Evolutionary conservation across 768 basidiomycete genomes (phyloP), one percentile per base, ranked within the genome.

Genomic region (Trametes cingulata): DNA sequence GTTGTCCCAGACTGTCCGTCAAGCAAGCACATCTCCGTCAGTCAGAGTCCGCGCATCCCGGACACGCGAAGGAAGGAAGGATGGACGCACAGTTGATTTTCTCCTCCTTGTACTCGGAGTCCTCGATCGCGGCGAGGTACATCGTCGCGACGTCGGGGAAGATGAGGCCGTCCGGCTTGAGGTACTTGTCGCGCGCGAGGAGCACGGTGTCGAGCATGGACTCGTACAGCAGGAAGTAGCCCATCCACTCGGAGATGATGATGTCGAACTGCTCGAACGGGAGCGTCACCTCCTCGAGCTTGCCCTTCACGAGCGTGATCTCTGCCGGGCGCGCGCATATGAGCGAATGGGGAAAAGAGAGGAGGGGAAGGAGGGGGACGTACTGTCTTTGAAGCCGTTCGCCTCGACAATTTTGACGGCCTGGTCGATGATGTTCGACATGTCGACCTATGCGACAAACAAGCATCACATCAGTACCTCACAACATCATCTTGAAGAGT

Each of bases 181-280:
- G 85, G 79, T 97, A 98, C 75, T 92, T 93, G 82, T 99, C 97
- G 58, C 97, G 86, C 7, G 97, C 97, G 47, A 95, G 82, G 42
- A 99, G 85, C 56, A 99, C 97, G 24, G 95, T 98, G 77, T 99
- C 96, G 66, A 98, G 86, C 97, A 99, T 98, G 70, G 94, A 95
- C 74, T 98, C 97, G 79, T 98, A 98, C 35, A 99, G 85, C 50
- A 98, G 80, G 83, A 98, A 98, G 78, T 99, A 99, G 42, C 97
- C 97, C 97, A 99, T 99, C 97, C 96, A 99, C 74, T 99, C 97
- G 62, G 95, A 97, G 72, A 99, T 92, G 77, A 99, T 97, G 77
- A 99, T 98, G 74, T 99, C 97, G 72, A 94, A 98, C 74, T 95
- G 79, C 63, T 91, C 77, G 70, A 96, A 85, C 14, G 96, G 96